Evolutionary conservation across 768 basidiomycete species (phyloP), one percentile per base, ranked within the genome.

Genomic region (Naganishia antarctica): DNA sequence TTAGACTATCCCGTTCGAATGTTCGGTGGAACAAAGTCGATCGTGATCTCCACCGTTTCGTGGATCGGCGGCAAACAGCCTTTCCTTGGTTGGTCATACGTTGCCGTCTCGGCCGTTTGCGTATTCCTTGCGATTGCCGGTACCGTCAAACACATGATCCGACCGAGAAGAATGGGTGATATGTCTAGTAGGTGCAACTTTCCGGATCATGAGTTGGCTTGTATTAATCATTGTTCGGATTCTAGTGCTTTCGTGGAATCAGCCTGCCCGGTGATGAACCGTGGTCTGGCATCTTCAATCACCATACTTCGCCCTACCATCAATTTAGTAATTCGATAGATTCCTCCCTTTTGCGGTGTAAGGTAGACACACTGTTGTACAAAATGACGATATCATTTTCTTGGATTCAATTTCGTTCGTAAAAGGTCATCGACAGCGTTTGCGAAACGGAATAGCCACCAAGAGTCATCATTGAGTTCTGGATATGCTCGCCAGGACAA

Each of bases 31-130:
- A 97, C 94, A 11, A 99, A 99, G 78, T 92, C 92, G 0, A 83
- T 99, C 65, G 93, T 99, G 32, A 89, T 99, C 67, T 92, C 92
- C 46, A 98, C 94, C 3, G 91, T 96, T 15, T 91, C 93, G 1
- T 98, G 94, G 93, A 91, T 96, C 74, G 96, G 96, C 12, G 96
- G 96, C 43, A 93, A 94, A 80, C 97, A 99, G 71, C 86, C 92
- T 0, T 99, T 99, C 86, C 82, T 99, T 21, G 96, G 96, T 8
- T 98, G 93, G 91, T 90, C 92, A 1, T 99, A 99, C 73, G 87
- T 99, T 47, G 93, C 87, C 16, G 85, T 91, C 0, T 86, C 93
- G 1, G 84, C 83, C 18, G 81, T 97, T 16, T 97, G 96, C 74
- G 86, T 97, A 18, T 81, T 90, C 13, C 84, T 99, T 44, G 92